Evolutionary conservation across 257 asterid species (phyloP).

Genomic region (Plectranthus barbatus): DNA sequence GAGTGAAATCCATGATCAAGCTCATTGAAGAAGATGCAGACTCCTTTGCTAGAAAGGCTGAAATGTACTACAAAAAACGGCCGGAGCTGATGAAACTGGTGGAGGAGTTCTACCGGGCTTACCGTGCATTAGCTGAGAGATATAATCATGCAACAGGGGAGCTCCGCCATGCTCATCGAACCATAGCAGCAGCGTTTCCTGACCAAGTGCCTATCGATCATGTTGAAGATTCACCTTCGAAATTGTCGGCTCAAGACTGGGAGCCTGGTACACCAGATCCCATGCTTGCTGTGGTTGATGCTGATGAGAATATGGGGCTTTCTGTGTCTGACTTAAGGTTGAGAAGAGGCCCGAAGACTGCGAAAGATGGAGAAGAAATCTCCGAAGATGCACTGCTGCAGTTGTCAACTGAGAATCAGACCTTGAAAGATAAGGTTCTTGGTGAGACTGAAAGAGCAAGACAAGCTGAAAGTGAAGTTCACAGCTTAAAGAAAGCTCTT

Average conservation of each 20-base stretch:
- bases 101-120: slow-evolving; percentile 89
- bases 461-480: slow-evolving; percentile 56
- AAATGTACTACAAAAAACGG: slow-evolving; percentile 88
- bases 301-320: slow-evolving; percentile 11
- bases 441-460: slow-evolving; percentile 48
- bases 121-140: slow-evolving; percentile 86
- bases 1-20: slow-evolving; percentile 85
- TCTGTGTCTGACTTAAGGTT: slow-evolving; percentile 1
- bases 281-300: slow-evolving; percentile 17
- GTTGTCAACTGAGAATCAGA: slow-evolving; percentile 31
- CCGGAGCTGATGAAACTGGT: slow-evolving; percentile 94
- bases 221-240: slow-evolving; percentile 49
- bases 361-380: not conserved
- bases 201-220: slow-evolving; percentile 59
- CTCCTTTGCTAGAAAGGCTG: slow-evolving; percentile 90
- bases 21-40: slow-evolving; percentile 96
- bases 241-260: slow-evolving; percentile 23
- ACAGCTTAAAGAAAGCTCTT: slow-evolving; percentile 46
- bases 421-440: slow-evolving; percentile 43
- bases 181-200: slow-evolving; percentile 79
- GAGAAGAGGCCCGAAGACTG: no score
- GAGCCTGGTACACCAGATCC: slow-evolving; percentile 37
- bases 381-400: slow-evolving; percentile 17
- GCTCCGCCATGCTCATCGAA: slow-evolving; percentile 75
- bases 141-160: slow-evolving; percentile 86